These are phyloP conservation scores for Ceratobasidium sp. DNA, from an alignment of 1,284 basidiomycete species.

Conservation along the genomic window DNA sequence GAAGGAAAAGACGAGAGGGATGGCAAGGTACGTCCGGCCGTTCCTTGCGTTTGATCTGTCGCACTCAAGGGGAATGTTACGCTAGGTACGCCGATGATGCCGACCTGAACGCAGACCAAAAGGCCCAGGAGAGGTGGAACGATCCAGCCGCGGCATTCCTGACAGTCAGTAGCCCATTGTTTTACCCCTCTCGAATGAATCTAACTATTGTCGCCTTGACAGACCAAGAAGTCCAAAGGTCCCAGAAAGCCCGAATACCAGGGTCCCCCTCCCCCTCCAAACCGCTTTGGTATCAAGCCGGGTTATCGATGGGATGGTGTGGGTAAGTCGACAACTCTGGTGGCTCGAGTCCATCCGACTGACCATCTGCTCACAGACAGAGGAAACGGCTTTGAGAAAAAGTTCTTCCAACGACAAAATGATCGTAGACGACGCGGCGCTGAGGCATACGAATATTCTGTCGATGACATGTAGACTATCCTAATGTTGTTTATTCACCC, in stretches of 20 bases:
- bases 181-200: conserved; percentile 16
- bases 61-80: neutral
- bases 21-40: conserved; percentile 68
- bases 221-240: conserved; percentile 81
- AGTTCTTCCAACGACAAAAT: conserved; percentile 86
- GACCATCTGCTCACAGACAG: conserved; percentile 69
- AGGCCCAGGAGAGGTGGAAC: conserved; percentile 87
- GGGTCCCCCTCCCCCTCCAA: conserved; percentile 90
- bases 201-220: conserved; percentile 40
- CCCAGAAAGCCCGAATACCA: conserved; percentile 86
- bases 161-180: conserved; percentile 68
- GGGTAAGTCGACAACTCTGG: conserved; percentile 66
- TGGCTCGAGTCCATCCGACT: neutral
- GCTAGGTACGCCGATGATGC: conserved; percentile 78
- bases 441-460: conserved; percentile 85
- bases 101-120: conserved; percentile 86
- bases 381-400: conserved; percentile 95
- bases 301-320: conserved; percentile 98
- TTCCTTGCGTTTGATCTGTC: neutral
- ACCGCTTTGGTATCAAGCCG: conserved; percentile 94
- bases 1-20: conserved; percentile 72
- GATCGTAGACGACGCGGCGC: conserved; percentile 73
- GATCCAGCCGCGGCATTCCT: conserved; percentile 96
- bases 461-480: conserved; percentile 84
- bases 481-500: conserved; percentile 35